Evolutionary conservation across 202 grass and related monocot species (phyloP), one percentile per base, ranked within the genome.

Genomic region (Musa balbisiana): DNA sequence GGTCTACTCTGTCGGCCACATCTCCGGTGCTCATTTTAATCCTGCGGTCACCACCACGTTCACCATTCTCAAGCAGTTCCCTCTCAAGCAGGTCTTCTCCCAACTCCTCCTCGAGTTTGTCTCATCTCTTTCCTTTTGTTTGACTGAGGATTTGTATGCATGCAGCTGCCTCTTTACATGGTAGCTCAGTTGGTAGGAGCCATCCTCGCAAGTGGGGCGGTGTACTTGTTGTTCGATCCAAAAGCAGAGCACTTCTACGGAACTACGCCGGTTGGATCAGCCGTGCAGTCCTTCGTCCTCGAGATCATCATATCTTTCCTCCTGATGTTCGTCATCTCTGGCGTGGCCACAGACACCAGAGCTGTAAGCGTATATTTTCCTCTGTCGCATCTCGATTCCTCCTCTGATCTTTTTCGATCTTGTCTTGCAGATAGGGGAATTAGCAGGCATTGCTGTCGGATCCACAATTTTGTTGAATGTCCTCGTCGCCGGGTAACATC

Each of bases 281-380:
- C 89, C 2, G 62, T 80, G 15, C 90, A 92, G 65, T 83, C 90
- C 24, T 83, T 92, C 12, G 74, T 85, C 8, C 50, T 89, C 3
- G 90, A 92, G 82, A 79, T 92, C 80, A 89, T 92, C 67, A 89
- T 92, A 70, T 81, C 90, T n/a, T 92, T 89, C 75, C 58, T 83
- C 52, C 79, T 92, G 53, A 92, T 92, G 90, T 92, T 92, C 69
- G 87, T 89, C 71, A 73, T 92, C 51, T 92, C 90, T 9, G 84
- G 84, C 43, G 87, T 85, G 3, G 75, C 87, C 58, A 88, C 87
- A 2, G 91, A 89, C 84, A 87, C 79, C 20, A 80, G 83, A 78
- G 84, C 90, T 2, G 86, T 87, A 73, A 74, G 73, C 56, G 24
- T 58, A 19, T 72, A 8, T 25, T n/a, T 19, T 72, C 8, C 58